These are phyloP conservation scores for Bryoerythrophyllum caledonicum DNA, from an alignment of 225 moss, liverwort and hornwort genomes.

Conservation along the genomic window DNA sequence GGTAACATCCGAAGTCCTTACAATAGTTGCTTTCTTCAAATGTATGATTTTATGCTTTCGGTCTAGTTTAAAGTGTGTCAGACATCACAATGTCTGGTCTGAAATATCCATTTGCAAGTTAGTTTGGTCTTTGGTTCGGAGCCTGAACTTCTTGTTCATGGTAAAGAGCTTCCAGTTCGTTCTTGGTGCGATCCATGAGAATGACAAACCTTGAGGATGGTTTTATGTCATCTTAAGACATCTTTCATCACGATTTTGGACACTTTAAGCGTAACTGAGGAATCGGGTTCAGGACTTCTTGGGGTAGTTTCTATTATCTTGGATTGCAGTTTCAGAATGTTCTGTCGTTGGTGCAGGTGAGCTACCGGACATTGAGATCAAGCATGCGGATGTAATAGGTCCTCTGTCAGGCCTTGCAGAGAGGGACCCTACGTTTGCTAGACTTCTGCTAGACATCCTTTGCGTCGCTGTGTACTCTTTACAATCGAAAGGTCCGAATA, in stretches of 20 bases:
- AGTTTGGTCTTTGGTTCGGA: not conserved
- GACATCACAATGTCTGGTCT: conserved; percentile 7
- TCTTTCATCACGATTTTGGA: not conserved
- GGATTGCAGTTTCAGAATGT: conserved; percentile 4
- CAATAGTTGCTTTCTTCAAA: conserved; percentile 4
- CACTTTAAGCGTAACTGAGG: conserved; percentile 11
- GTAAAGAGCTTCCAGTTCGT: conserved; percentile 1
- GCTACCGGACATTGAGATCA: conserved; percentile 93
- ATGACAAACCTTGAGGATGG: not conserved
- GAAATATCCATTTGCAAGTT: not conserved
- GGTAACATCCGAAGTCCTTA: conserved; percentile 40
- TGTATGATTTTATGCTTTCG: not conserved
- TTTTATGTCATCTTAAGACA: not conserved
- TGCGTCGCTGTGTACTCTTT: conserved; percentile 73
- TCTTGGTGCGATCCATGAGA: conserved; percentile 8
- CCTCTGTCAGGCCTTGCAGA: conserved; percentile 78
- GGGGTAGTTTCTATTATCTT: conserved; percentile 9
- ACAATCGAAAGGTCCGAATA: conserved; percentile 37
- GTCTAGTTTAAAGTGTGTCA: not conserved
- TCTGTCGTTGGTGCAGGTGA: conserved; percentile 60
- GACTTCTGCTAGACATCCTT: conserved; percentile 66
- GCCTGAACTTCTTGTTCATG: not conserved
- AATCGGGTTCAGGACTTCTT: not conserved
- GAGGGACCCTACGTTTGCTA: conserved; percentile 76
- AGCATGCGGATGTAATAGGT: conserved; percentile 72